phyloP scores from a whole-genome alignment of 2,329 filamentous ascomycete species.

The Curvularia eragrostidis region DNA sequence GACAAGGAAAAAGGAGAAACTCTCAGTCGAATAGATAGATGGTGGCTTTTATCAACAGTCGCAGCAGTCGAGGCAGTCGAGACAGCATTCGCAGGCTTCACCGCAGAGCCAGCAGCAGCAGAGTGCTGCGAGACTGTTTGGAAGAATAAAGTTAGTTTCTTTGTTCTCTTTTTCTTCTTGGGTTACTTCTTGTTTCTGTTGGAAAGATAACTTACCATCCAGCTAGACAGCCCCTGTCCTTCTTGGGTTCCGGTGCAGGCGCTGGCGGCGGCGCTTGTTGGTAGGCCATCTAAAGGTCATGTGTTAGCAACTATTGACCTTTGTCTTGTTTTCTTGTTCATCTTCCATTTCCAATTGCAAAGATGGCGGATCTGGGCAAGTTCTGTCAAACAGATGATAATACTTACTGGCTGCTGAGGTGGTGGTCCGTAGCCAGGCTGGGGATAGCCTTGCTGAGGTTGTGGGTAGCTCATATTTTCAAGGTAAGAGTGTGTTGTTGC shows the following conservation, averaged over 20 bases:
- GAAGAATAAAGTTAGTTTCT: too few species aligned
- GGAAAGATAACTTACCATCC: conserved; percentile 37
- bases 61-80: conserved; percentile 42
- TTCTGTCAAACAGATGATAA: not conserved
- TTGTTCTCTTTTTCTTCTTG: not conserved
- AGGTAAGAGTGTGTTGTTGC: not conserved
- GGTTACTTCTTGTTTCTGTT: not conserved
- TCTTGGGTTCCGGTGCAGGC: conserved; percentile 35
- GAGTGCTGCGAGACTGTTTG: conserved; percentile 42
- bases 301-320: conserved; percentile 1
- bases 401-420: conserved; percentile 40
- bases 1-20: too few species aligned
- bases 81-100: conserved; percentile 47
- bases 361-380: not conserved
- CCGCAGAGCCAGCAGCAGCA: conserved; percentile 49
- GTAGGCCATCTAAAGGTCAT: conserved; percentile 41
- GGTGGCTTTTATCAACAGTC: conserved; percentile 35
- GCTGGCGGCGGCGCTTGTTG: conserved; percentile 34
- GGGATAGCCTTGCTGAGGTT: conserved; percentile 32
- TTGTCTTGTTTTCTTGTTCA: not conserved
- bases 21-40: too few species aligned
- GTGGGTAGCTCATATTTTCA: conserved; percentile 25
- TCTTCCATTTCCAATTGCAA: not conserved
- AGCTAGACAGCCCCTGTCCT: conserved; percentile 43
- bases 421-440: conserved; percentile 36